These are phyloP conservation scores for Selaginella moellendorffii DNA, from an alignment of 75 land plant genomes.

Conservation along the genomic window DNA sequence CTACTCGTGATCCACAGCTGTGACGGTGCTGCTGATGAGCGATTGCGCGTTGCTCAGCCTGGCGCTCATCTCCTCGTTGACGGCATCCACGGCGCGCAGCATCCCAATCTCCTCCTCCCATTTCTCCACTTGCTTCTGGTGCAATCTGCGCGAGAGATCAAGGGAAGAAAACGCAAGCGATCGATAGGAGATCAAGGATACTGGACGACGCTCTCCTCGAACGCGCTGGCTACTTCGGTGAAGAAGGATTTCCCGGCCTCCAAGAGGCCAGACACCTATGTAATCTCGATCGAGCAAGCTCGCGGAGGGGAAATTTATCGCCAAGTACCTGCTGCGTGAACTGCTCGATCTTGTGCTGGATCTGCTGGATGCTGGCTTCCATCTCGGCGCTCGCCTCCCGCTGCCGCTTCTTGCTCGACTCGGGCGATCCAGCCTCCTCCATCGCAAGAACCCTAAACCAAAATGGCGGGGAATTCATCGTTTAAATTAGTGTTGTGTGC, in stretches of 20 bases:
- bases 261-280: slow-evolving; percentile 25
- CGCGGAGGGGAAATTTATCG: background rate
- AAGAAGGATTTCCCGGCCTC: slow-evolving; percentile 23
- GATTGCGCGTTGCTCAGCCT: slow-evolving; percentile 14
- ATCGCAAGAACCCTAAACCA: no score
- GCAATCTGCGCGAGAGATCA: slow-evolving; percentile 3
- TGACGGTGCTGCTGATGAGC: no score
- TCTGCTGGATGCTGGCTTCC: slow-evolving; percentile 23
- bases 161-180: background rate
- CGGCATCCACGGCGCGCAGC: slow-evolving; percentile 7
- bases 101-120: slow-evolving; percentile 16
- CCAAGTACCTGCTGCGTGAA: slow-evolving; percentile 25
- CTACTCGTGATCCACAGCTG: no score
- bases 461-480: no score
- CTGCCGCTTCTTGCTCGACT: no score
- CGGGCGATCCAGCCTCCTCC: no score
- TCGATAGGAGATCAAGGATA: slow-evolving; percentile 11
- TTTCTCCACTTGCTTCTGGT: slow-evolving; percentile 11
- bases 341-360: slow-evolving; percentile 22
- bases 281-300: background rate
- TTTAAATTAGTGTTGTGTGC: no score
- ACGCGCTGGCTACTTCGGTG: slow-evolving; percentile 15
- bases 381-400: no score
- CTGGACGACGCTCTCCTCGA: slow-evolving; percentile 22
- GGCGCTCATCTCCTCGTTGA: slow-evolving; percentile 13